Percentiles rank a stretch among this genome's conserved stretches.
These are phyloP conservation scores for Durotheca rogersii DNA, from an alignment of 495 filamentous ascomycete species.

Conservation along the genomic window DNA sequence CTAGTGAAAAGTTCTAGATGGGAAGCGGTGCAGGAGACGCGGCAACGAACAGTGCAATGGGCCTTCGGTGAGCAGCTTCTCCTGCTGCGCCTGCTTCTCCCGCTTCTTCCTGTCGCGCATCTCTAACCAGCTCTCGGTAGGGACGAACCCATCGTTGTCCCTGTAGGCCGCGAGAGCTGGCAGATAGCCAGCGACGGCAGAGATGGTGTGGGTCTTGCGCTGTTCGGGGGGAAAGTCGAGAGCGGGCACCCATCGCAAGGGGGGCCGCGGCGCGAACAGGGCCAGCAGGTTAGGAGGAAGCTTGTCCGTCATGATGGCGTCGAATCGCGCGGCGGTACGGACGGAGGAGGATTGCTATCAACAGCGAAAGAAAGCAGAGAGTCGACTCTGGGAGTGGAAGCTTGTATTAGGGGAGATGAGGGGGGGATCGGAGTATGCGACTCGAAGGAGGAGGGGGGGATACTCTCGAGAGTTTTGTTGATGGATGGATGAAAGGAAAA, in stretches of 20 bases:
- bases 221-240: conserved; percentile 81
- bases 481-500: conserved; percentile 25
- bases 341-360: no score
- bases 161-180: conserved; percentile 67
- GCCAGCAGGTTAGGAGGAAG: conserved; percentile 88
- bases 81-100: conserved; percentile 69
- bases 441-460: conserved; percentile 6
- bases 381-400: no score
- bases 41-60: conserved; percentile 64
- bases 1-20: no score
- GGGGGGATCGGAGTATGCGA: conserved; percentile 2
- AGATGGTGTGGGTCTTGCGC: conserved; percentile 68
- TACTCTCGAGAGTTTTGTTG: conserved; percentile 26
- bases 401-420: no score
- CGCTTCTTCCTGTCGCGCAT: conserved; percentile 71
- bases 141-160: conserved; percentile 69
- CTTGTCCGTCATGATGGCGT: conserved; percentile 80
- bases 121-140: conserved; percentile 93
- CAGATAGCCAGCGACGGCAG: conserved; percentile 72
- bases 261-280: conserved; percentile 90
- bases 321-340: no score
- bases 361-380: not conserved
- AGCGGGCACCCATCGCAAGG: conserved; percentile 85
- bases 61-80: conserved; percentile 65
- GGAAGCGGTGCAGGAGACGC: conserved; percentile 18